Base-by-base conservation (phyloP, 1,284 basidiomycete genomes). In the Naganishia cerealis region DNA sequence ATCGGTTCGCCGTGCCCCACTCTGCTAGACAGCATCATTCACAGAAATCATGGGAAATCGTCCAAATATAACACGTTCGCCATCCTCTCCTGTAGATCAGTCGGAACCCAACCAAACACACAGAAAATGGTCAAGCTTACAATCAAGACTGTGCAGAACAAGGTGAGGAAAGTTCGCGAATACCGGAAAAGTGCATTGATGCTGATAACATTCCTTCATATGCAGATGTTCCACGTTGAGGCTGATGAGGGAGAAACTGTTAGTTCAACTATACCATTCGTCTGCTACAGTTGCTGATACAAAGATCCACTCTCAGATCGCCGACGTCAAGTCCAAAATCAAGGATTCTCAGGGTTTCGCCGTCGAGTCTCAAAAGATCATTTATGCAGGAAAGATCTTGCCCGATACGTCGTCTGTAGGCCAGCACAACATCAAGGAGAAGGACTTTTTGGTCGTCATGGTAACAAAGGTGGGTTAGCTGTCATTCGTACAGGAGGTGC, bases 401-500 rank as follows among this genome's bases (percentile, higher is more conserved):
- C 81, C 87, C 21, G 94, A 99, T 81, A 87, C 88, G 69, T 94
- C 94, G 84, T 90, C 89, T 0, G 86, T 99, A 48, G 90, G 87
- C 72, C 89, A 89, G 67, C 91, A 90, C 77, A 88, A 90, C 70
- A 91, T 99, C 84, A 95, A 97, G 83, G 95, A 99, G 82, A 99
- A 97, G 84, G 95, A 97, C 80, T 99, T 99, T 83, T 84, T 99
- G 69, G 96, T 99, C 21, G 87, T 99, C 57, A 99, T 99, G 95
- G 91, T 98, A 55, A 88, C 92, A 66, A 99, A 97, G 87, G 93
- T 94, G 72, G 70, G 82, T 77, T 29, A 13, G 43, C 53, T 0
- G 21, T 24, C 56, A 29, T 46, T 13, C 29, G 43, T 39, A 4
- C 12, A 33, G 29, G 18, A 8, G 46, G 46, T 24, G 21, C 21